A percentile compares a stretch with the other conserved stretches of the same genome.
Evolutionary conservation across 306 rosid genomes (phyloP).

Genomic region (Sindora glabra): DNA sequence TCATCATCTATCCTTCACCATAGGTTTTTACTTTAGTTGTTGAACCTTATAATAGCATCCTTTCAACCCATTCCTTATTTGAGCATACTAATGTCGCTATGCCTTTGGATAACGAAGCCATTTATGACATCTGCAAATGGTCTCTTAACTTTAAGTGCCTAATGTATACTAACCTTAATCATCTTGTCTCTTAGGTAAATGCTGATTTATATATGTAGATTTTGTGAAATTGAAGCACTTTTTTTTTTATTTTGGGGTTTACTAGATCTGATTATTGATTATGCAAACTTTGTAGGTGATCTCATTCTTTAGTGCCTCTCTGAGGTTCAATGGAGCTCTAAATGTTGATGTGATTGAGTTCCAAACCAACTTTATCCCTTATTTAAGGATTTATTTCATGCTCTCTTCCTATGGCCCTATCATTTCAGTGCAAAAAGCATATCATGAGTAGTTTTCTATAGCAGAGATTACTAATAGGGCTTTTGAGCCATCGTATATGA

Average conservation of each 20-base stretch:
- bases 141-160: slow-evolving; percentile 82
- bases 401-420: slow-evolving; percentile 86
- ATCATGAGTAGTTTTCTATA: slow-evolving; percentile 77
- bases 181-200: slow-evolving; percentile 68
- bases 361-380: slow-evolving; percentile 83
- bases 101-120: slow-evolving; percentile 77
- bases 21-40: slow-evolving; percentile 89
- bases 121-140: slow-evolving; percentile 79
- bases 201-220: not conserved
- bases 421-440: slow-evolving; percentile 78
- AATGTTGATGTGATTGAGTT: slow-evolving; percentile 82
- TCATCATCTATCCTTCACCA: slow-evolving; percentile 78
- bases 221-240: not conserved
- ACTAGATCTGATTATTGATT: not conserved
- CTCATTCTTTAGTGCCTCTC: slow-evolving; percentile 78
- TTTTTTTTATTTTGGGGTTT: too few species aligned
- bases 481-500: slow-evolving; percentile 79
- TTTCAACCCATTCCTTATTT: slow-evolving; percentile 79
- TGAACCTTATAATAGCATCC: slow-evolving; percentile 86
- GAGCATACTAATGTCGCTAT: slow-evolving; percentile 82
- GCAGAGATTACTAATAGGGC: slow-evolving; percentile 86
- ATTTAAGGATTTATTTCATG: slow-evolving; percentile 87
- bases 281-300: slow-evolving; percentile 42
- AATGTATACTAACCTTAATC: slow-evolving; percentile 77
- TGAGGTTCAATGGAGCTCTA: slow-evolving; percentile 83